Evolutionary conservation across 108 stramenopile genomes (phyloP), one percentile per base, ranked within the genome.

Genomic region (Pseudonitzschia multistriata): DNA sequence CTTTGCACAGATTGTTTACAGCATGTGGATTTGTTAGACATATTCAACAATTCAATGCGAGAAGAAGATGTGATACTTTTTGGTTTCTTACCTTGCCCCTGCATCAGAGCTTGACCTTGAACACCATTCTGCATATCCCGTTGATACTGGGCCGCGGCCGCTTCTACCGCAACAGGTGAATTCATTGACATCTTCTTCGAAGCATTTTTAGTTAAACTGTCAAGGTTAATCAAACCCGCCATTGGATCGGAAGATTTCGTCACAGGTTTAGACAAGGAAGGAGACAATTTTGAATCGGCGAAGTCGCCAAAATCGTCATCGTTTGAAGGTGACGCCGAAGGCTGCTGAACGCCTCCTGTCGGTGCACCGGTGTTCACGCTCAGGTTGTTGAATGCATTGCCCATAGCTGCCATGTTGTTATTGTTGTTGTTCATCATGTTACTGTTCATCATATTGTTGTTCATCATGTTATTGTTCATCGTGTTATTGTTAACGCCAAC

Each of bases 221-320:
- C 92, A 22, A 94, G 79, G 0, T 86, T 87, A 57, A 94, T 89
- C 50, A 94, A 77, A 37, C 74, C 82, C 48, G 85, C 73, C 66
- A 94, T 40, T 5, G 92, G 92, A 79, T 94, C 92, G 27, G 74
- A 70, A 27, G 87, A 77, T 55, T 65, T 82, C 45, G 49, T 60
- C 22, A 54, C 50, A 1, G 83, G 37, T 47, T 77, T 70, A 29
- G 68, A 68, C 3, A 57, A 55, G n/a, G 79, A 8, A 17, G 83
- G 17, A 28, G 71, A 47, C n/a, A 21, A 13, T 10, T 76, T 76
- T 10, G 85, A 83, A 67, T 63, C 80, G 17, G 72, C 75, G 78
- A 90, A 89, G 42, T 86, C 90, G 24, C 88, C 88, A 48, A 73
- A 75, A 22, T 80, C 74, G 37, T 86, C 84, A 59, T 84, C 83